These are phyloP conservation scores for Holtermannia corniformis DNA, from an alignment of 768 basidiomycete genomes.

Conservation along the genomic window DNA sequence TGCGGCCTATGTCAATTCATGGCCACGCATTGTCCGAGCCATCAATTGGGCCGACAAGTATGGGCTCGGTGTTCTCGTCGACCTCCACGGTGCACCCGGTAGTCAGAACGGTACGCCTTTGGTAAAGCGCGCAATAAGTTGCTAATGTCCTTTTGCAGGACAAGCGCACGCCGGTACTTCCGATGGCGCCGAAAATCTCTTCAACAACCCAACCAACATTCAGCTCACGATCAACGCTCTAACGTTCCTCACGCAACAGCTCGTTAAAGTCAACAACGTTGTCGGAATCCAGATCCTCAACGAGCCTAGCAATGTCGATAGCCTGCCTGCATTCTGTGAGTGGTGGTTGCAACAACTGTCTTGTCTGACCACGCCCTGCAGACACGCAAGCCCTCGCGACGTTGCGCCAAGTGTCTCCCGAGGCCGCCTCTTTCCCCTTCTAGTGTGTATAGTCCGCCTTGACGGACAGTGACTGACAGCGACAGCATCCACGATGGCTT, in stretches of 20 bases:
- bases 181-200: conserved; percentile 40
- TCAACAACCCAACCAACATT: conserved; percentile 40
- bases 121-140: background rate
- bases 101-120: conserved; percentile 2
- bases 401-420: conserved; percentile 21
- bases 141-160: conserved; percentile 10
- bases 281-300: conserved; percentile 39
- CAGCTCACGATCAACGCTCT: conserved; percentile 45
- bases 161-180: conserved; percentile 32
- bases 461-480: background rate
- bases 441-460: conserved; percentile 10
- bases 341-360: too few species aligned
- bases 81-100: conserved; percentile 24
- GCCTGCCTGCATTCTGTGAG: conserved; percentile 26
- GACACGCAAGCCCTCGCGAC: conserved; percentile 17
- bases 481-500: conserved; percentile 29
- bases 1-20: conserved; percentile 30
- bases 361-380: too few species aligned
- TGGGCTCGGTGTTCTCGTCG: conserved; percentile 35
- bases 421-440: conserved; percentile 33
- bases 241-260: conserved; percentile 42
- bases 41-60: conserved; percentile 38
- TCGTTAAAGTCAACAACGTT: conserved; percentile 38
- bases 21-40: conserved; percentile 32
- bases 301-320: conserved; percentile 33